These are phyloP conservation scores for Exophiala oligosperma DNA, from an alignment of 2,329 filamentous ascomycete genomes.

Conservation along the genomic window DNA sequence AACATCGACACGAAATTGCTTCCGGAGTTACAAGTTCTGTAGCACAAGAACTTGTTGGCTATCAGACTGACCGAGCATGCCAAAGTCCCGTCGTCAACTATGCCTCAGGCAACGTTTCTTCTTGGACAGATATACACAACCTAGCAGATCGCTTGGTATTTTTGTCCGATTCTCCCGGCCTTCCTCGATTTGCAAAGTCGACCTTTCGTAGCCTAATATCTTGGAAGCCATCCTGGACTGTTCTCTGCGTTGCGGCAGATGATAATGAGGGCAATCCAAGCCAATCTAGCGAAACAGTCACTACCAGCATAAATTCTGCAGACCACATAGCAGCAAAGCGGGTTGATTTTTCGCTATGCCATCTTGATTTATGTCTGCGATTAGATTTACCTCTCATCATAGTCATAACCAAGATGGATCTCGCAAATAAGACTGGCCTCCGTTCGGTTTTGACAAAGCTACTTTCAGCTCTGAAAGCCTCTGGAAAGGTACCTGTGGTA, in stretches of 20 bases:
- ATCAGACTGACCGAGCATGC: conserved; percentile 45
- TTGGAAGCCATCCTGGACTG: conserved; percentile 92
- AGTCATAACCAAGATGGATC: conserved; percentile 86
- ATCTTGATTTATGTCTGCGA: conserved; percentile 82
- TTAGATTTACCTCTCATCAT: conserved; percentile 75
- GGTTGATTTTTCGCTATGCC: conserved; percentile 72
- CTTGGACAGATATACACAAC: conserved; percentile 92
- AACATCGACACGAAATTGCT: conserved; percentile 88
- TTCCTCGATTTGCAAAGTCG: conserved; percentile 84
- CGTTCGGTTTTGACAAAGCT: conserved; percentile 71
- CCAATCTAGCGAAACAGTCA: conserved; percentile 39
- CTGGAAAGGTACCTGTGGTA: conserved; percentile 72
- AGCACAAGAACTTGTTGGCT: conserved; percentile 89
- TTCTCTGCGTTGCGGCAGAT: conserved; percentile 84
- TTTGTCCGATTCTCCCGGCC: conserved; percentile 87
- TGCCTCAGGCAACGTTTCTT: conserved; percentile 79
- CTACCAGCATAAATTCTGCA: conserved; percentile 54
- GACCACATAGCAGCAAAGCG: conserved; percentile 2
- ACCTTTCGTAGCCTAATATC: conserved; percentile 87
- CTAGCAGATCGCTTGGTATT: conserved; percentile 78
- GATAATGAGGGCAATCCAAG: conserved; percentile 54
- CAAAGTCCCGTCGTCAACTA: conserved; percentile 62
- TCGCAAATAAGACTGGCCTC: conserved; percentile 72
- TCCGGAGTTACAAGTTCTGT: conserved; percentile 94
- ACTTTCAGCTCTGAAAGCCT: conserved; percentile 73